A percentile compares a stretch with the other conserved stretches of the same genome.
Evolutionary conservation across 352 stramenopile genomes (phyloP).

Genomic region (Phytophthora meadii): DNA sequence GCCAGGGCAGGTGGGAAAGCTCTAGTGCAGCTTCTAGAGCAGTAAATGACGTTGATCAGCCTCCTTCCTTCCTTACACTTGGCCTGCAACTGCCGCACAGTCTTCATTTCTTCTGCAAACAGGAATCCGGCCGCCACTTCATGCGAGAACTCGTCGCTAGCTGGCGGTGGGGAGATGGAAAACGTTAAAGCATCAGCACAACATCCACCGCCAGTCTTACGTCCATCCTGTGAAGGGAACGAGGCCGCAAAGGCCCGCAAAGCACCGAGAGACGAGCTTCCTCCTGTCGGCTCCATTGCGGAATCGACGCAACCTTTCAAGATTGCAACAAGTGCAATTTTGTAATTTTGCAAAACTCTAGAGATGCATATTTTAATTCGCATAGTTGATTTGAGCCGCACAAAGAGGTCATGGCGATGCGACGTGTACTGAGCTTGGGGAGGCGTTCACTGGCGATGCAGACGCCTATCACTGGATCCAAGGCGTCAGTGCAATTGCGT

Average conservation of each 20-base stretch:
- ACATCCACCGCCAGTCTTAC: conserved; percentile 24
- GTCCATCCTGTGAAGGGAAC: conserved; percentile 16
- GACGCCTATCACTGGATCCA: background rate
- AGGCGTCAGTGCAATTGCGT: conserved; percentile 8
- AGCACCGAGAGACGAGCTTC: conserved; percentile 27
- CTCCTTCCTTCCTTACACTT: conserved; percentile 38
- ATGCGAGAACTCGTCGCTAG: conserved; percentile 53
- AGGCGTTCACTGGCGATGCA: conserved; percentile 5
- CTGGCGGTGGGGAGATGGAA: conserved; percentile 28
- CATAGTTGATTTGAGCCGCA: background rate
- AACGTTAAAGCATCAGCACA: conserved; percentile 34
- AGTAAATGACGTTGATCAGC: conserved; percentile 65
- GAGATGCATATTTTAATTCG: background rate
- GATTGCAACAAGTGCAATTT: background rate
- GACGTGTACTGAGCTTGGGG: conserved; percentile 12
- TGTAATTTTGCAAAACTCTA: too few relatives aligned
- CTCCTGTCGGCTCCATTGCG: conserved; percentile 18
- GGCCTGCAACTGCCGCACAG: conserved; percentile 56
- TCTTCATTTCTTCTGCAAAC: conserved; percentile 74
- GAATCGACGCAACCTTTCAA: conserved; percentile 26
- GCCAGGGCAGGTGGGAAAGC: conserved; percentile 46
- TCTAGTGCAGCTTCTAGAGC: conserved; percentile 59
- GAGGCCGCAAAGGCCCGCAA: conserved; percentile 40
- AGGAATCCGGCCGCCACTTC: conserved; percentile 52
- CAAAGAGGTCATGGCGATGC: conserved; percentile 28